Conservation (phyloP, 1,139 yeast species). For the Magnusiomyces magnusii region DNA sequence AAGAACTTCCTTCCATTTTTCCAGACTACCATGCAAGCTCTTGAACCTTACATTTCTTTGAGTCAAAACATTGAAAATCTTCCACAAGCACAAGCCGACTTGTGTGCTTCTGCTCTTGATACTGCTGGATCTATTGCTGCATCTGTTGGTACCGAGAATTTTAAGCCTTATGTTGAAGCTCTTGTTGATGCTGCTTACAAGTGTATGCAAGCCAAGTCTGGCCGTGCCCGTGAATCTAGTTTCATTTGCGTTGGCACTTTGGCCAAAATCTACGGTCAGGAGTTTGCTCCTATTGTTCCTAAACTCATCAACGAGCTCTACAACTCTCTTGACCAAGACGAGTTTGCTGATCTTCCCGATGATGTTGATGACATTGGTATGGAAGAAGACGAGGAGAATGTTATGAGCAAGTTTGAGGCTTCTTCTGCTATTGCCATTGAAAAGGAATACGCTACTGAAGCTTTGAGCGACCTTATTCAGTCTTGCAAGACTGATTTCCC, state of each 20-base stretch:
- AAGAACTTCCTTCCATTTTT: conserved; percentile 81
- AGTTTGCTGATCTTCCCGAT: conserved; percentile 29
- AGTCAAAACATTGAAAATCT: conserved; percentile 25
- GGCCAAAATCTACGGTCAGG: conserved; percentile 91
- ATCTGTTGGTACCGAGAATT: conserved; percentile 89
- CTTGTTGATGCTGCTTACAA: conserved; percentile 82
- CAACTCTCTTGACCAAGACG: conserved; percentile 71
- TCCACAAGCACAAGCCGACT: conserved; percentile 36
- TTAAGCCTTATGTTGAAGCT: conserved; percentile 79
- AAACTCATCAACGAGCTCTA: conserved; percentile 78
- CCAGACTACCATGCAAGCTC: conserved; percentile 64
- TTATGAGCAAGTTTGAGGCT: conserved; percentile 67
- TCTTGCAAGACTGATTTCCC: conserved; percentile 81
- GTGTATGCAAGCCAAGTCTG: conserved; percentile 67
- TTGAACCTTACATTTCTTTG: conserved; percentile 72
- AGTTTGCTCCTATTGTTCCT: conserved; percentile 79
- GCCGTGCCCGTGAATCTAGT: conserved; percentile 90
- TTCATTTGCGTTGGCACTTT: conserved; percentile 90
- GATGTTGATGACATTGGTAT: conserved; percentile 27
- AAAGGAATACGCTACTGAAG: conserved; percentile 95
- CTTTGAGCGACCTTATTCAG: conserved; percentile 78
- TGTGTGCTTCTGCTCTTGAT: conserved; percentile 88
- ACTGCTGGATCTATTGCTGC: conserved; percentile 92
- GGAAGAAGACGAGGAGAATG: conserved; percentile 37
- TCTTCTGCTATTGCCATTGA: conserved; percentile 95